phyloP scores from a whole-genome alignment of 2,329 filamentous ascomycete species.

The Talaromyces sp. region DNA sequence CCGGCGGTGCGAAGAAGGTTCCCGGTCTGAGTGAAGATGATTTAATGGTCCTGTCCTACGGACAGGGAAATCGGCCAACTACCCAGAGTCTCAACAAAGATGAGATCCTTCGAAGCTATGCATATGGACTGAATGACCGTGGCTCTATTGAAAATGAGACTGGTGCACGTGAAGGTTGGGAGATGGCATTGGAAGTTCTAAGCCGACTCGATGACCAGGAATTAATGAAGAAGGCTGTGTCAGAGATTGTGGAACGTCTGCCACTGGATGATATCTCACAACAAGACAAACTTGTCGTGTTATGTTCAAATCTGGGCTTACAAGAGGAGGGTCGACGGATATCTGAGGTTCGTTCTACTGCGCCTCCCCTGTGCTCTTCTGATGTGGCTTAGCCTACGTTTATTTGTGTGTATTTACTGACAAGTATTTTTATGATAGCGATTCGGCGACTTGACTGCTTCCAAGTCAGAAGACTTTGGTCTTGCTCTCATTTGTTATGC shows the following conservation, averaged over 20 bases:
- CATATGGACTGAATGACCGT: conserved; percentile 59
- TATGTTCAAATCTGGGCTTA: conserved; percentile 79
- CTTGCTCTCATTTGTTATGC: conserved; percentile 90
- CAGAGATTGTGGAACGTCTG: conserved; percentile 72
- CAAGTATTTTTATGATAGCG: conserved; percentile 57
- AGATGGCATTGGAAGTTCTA: conserved; percentile 80
- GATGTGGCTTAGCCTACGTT: neutral
- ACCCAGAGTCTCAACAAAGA: conserved; percentile 69
- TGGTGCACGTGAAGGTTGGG: conserved; percentile 73
- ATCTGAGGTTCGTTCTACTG: conserved; percentile 68
- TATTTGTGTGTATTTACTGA: neutral
- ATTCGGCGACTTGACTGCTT: conserved; percentile 77
- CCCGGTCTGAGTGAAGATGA: conserved; percentile 76
- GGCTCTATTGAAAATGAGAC: conserved; percentile 36
- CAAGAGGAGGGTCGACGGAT: conserved; percentile 76
- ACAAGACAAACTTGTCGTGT: conserved; percentile 78
- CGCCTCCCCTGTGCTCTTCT: neutral
- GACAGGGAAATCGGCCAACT: conserved; percentile 55
- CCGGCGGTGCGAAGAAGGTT: conserved; percentile 59
- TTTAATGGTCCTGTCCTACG: conserved; percentile 77
- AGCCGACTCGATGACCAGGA: conserved; percentile 76
- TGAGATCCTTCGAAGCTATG: conserved; percentile 75
- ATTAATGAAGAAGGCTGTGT: conserved; percentile 72
- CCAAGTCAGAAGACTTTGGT: conserved; percentile 76
- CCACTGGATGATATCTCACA: conserved; percentile 69